A percentile compares a stretch with the other conserved stretches of the same genome.
Evolutionary conservation across 257 asterid genomes (phyloP).

Genomic region (Gentiana dahurica): DNA sequence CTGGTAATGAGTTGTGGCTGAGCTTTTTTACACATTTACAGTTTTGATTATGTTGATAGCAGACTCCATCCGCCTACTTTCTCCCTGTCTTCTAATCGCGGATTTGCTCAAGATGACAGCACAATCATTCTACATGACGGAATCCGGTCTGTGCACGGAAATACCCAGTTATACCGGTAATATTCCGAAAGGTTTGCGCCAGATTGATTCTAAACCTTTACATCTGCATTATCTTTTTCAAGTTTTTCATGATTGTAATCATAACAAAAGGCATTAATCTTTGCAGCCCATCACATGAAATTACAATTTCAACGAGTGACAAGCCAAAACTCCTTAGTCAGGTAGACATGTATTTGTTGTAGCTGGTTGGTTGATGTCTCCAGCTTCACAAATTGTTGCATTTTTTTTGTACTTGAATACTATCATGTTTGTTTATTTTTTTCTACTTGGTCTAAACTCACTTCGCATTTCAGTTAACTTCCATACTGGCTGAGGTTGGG

Average conservation of each 20-base stretch:
- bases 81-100: slow-evolving; percentile 35
- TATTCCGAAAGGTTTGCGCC: slow-evolving; percentile 60
- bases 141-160: slow-evolving; percentile 45
- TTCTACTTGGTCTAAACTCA: neutral
- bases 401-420: neutral
- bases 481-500: slow-evolving; percentile 74
- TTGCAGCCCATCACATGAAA: slow-evolving; percentile 62
- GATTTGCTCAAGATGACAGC: slow-evolving; percentile 31
- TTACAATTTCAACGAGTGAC: slow-evolving; percentile 77
- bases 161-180: slow-evolving; percentile 48
- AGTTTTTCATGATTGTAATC: too few relatives aligned
- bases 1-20: slow-evolving; percentile 1
- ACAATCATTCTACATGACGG: slow-evolving; percentile 28
- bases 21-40: slow-evolving; percentile 4
- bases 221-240: slow-evolving; percentile 7
- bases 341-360: slow-evolving; percentile 24
- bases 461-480: slow-evolving; percentile 51
- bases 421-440: neutral
- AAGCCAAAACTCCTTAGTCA: slow-evolving; percentile 79
- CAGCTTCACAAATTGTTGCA: neutral
- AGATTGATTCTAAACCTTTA: slow-evolving; percentile 20
- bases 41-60: slow-evolving; percentile 11
- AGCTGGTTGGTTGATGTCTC: neutral
- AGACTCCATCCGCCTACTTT: slow-evolving; percentile 66
- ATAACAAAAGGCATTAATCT: neutral